Evolutionary conservation across 345 rosid species (phyloP).

Genomic region (Bretschneidera sinensis): DNA sequence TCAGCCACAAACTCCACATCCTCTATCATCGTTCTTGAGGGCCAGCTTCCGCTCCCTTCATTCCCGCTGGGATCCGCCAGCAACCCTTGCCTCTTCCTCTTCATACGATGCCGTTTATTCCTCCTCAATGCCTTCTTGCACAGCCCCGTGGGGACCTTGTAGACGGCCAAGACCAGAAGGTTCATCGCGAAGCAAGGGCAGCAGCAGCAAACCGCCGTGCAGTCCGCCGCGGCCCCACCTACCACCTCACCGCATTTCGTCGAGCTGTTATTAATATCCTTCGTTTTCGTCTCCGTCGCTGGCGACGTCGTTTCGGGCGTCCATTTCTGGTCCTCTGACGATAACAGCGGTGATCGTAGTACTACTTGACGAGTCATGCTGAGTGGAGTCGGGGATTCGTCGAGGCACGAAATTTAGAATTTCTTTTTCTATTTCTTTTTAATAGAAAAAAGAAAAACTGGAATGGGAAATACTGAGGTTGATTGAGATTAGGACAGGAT

Average conservation of each 20-base stretch:
- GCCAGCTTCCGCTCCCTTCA: constrained; percentile 6
- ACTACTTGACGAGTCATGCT: constrained; percentile 31
- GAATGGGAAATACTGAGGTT: background rate
- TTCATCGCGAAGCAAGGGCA: constrained; percentile 58
- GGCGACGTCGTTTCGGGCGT: background rate
- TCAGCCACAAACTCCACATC: constrained; percentile 17
- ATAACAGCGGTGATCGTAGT: constrained; percentile 18
- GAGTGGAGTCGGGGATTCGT: background rate
- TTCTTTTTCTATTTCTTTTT: too few relatives aligned
- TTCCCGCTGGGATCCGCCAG: constrained; percentile 13
- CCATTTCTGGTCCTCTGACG: constrained; percentile 16
- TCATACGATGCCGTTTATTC: constrained; percentile 28
- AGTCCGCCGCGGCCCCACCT: constrained; percentile 68
- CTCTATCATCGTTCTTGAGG: constrained; percentile 4
- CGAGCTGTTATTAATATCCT: constrained; percentile 11
- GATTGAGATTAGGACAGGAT: too few relatives aligned
- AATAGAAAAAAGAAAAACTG: background rate
- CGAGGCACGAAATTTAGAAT: background rate
- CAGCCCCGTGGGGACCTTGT: constrained; percentile 57
- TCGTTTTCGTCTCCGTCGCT: constrained; percentile 11
- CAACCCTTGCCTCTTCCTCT: constrained; percentile 28
- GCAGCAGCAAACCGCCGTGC: constrained; percentile 69
- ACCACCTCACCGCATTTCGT: constrained; percentile 46
- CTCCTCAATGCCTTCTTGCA: constrained; percentile 48
- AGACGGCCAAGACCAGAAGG: constrained; percentile 49